phyloP scores from a whole-genome alignment of 2,329 filamentous ascomycete genomes.

The Cryoendolithus antarcticus region DNA sequence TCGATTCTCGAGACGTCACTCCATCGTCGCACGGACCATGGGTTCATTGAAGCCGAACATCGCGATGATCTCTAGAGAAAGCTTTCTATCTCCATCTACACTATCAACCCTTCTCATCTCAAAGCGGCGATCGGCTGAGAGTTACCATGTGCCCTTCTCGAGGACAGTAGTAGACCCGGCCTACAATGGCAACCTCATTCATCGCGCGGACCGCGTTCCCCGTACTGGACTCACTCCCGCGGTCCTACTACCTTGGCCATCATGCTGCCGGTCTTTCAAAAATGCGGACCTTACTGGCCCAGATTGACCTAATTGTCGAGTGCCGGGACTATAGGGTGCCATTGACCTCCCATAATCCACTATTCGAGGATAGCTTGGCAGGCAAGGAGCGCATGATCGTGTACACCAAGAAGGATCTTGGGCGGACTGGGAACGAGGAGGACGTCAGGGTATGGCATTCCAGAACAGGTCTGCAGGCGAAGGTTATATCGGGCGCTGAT shows the following conservation, averaged over 20 bases:
- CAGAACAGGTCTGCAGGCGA: conserved; percentile 5
- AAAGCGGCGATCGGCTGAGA: not conserved
- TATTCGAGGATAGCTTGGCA: conserved; percentile 68
- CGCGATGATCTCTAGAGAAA: too few species aligned
- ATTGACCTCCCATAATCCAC: conserved; percentile 75
- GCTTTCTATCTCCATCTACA: too few species aligned
- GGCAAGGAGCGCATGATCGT: conserved; percentile 67
- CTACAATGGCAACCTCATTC: conserved; percentile 40
- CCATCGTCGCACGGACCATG: too few species aligned
- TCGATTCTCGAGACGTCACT: too few species aligned
- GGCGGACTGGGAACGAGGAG: conserved; percentile 29
- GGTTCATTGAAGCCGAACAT: too few species aligned
- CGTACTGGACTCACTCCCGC: conserved; percentile 60
- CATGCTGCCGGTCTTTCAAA: conserved; percentile 69
- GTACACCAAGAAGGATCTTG: conserved; percentile 82
- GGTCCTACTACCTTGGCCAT: conserved; percentile 91
- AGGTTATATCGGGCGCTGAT: conserved; percentile 5
- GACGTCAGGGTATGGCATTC: conserved; percentile 17
- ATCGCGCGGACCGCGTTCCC: conserved; percentile 63
- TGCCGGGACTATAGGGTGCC: conserved; percentile 90
- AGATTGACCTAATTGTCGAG: conserved; percentile 81
- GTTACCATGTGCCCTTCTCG: conserved; percentile 2
- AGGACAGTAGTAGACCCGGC: not conserved
- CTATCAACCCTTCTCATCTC: too few species aligned
- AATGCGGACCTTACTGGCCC: conserved; percentile 69